Base-by-base conservation (phyloP, 441 rosid species). In the Euphorbia schlechtendalii region DNA sequence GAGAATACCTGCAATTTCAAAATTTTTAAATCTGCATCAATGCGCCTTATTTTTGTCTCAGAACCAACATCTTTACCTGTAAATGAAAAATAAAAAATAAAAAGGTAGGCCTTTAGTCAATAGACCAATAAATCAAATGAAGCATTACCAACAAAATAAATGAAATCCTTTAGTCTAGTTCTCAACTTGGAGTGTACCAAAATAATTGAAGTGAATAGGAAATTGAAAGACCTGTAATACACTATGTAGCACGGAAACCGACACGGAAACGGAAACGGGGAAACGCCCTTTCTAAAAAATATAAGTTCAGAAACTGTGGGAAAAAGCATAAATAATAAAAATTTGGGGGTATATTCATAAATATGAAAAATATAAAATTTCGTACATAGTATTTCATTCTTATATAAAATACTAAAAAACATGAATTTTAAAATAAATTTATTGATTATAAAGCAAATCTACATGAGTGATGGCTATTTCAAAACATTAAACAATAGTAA, bases 1-100 rank as follows among this genome's bases (percentile, higher is more conserved):
- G 8, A 24, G 54, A 70, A 45, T 11, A 90, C 97, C 99, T 93
- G 97, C 71, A 94, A 79, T 76, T 84, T 91, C 80, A 94, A 82
- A 70, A 94, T 81, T 78, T 80, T 84, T 73, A 81, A 78, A 78
- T 91, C 99, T 72, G 96, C 96, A 72, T 94, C 96, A 51, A 91
- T 81, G 63, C 92, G 92, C 66, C 71, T 80, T 75, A 83, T 72
- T 71, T 82, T 89, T 45, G 64, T 28, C 76, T 75, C 73, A 61
- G 63, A 81, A 68, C 81, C 88, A 43, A 75, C 80, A 78, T 74
- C 76, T 72, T 77, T 82, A 68, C 80, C 83, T 69, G 78, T 56
- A 59, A 62, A 48, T 36, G 67, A 49, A 32, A 40, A 21, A 32
- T 10, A 22, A 59, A 48, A 41, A 14, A 15, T 13, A 68, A 10